phyloP scores from a whole-genome alignment of 139 green algal genomes.

The Coelastrella sp. region DNA sequence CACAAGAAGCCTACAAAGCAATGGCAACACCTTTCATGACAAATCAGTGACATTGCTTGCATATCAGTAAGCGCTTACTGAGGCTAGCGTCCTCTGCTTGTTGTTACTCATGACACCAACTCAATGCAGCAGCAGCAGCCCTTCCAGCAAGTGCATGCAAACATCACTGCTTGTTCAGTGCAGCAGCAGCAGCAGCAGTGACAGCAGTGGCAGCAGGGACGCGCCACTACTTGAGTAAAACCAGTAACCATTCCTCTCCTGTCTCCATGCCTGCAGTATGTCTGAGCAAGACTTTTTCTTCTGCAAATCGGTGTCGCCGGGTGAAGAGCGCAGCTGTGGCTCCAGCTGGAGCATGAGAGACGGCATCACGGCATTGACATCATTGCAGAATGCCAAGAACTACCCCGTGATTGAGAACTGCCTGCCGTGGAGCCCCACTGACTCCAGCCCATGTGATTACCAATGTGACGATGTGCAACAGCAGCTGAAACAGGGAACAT shows the following conservation, averaged over 20 bases:
- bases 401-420: not conserved
- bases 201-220: not conserved
- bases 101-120: too few relatives aligned
- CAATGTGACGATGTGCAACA: slow-evolving; percentile 17
- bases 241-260: not conserved
- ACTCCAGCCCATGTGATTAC: not conserved
- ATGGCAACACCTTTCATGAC: too few relatives aligned
- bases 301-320: not conserved
- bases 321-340: slow-evolving; percentile 17
- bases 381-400: not conserved
- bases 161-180: too few relatives aligned
- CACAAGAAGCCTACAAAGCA: not conserved
- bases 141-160: too few relatives aligned
- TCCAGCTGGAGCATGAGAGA: slow-evolving; percentile 24
- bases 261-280: not conserved
- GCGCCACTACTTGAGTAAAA: not conserved
- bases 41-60: too few relatives aligned
- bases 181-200: not conserved
- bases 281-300: slow-evolving; percentile 44
- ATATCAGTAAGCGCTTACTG: too few relatives aligned
- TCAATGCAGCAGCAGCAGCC: too few relatives aligned
- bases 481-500: not conserved
- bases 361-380: not conserved
- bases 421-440: slow-evolving; percentile 22
- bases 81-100: too few relatives aligned